Evolutionary conservation across 495 filamentous ascomycete species (phyloP).

Genomic region (Penicillium verhagenii): DNA sequence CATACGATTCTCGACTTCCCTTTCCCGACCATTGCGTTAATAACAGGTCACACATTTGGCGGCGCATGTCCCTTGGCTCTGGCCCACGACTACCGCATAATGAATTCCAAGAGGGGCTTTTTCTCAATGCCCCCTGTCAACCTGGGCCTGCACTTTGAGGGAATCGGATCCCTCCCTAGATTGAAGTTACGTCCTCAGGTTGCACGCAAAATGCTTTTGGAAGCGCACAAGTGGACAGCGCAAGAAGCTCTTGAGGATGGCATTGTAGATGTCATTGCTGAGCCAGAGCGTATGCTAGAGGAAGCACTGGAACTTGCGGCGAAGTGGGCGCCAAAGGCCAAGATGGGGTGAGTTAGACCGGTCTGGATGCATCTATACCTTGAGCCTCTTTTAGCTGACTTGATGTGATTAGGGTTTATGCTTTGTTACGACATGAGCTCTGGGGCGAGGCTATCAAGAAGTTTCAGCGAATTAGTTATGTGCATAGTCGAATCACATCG

Average conservation of each 20-base stretch:
- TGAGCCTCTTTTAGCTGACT: not conserved
- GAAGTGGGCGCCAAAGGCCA: conserved; percentile 45
- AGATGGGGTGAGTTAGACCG: conserved; percentile 38
- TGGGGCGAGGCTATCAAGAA: conserved; percentile 48
- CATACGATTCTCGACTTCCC: conserved; percentile 53
- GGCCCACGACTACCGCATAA: conserved; percentile 51
- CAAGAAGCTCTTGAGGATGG: conserved; percentile 48
- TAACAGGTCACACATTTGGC: conserved; percentile 54
- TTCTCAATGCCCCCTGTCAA: conserved; percentile 50
- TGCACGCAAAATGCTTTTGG: conserved; percentile 51
- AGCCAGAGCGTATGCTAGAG: conserved; percentile 46
- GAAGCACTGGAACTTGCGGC: conserved; percentile 38
- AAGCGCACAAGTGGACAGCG: conserved; percentile 52
- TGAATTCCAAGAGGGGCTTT: conserved; percentile 51
- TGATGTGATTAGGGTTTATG: conserved; percentile 36
- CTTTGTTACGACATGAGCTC: conserved; percentile 45
- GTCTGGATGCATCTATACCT: not conserved
- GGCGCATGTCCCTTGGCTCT: conserved; percentile 48
- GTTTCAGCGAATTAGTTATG: conserved; percentile 50
- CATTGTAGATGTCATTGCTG: conserved; percentile 48
- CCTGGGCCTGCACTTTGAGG: conserved; percentile 50
- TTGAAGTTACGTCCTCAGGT: conserved; percentile 48
- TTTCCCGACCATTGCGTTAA: conserved; percentile 49
- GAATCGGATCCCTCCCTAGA: conserved; percentile 47
- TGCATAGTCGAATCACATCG: conserved; percentile 39